Evolutionary conservation across 192 early-diverging fungal genomes (phyloP), one percentile per base, ranked within the genome.

Genomic region (Powellomyces hirtus): DNA sequence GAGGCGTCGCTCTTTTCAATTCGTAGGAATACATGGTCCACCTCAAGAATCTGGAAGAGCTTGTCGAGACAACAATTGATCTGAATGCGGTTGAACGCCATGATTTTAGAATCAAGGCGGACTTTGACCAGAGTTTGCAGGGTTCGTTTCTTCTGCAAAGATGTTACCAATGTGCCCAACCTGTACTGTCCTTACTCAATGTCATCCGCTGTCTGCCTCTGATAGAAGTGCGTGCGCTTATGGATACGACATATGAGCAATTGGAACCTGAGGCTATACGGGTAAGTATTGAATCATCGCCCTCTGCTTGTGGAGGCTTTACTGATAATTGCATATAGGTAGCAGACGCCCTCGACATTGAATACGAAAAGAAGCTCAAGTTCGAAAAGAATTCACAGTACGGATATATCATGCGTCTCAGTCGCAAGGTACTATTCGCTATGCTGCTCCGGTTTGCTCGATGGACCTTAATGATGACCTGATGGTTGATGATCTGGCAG

Each of bases 41-140:
- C 24, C 82, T 97, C 16, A 77, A 76, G 24, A 88, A 86, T 16
- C 75, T 94, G 37, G 81, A 91, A 68, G 83, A 90, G 36, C 74
- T 98, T 68, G 92, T 96, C 6, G 97, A 97, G 73, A 90, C 89
- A 5, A 94, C 91, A 0, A 86, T 97, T 34, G 97, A 97, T 74
- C 75, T 96, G 50, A 85, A 84, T 10, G 92, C 94, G 33, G 83
- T 89, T 0, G 92, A 94, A 33, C 68, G 80, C 46, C 94, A 97
- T 72, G 92, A 96, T 66, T 97, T 90, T 64, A 73, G 92, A 24
- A 89, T 98, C 60, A 91, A 91, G 42, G 79, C 95, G 0, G 91
- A 94, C 37, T 92, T 91, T 77, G 89, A 96, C 74, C 78, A 84
- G 26, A 71, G 76, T 10, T 66, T 94, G 67, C 76, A 89, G 80